phyloP scores from a whole-genome alignment of 2,329 filamentous ascomycete genomes.

The Pseudopithomyces maydicus region DNA sequence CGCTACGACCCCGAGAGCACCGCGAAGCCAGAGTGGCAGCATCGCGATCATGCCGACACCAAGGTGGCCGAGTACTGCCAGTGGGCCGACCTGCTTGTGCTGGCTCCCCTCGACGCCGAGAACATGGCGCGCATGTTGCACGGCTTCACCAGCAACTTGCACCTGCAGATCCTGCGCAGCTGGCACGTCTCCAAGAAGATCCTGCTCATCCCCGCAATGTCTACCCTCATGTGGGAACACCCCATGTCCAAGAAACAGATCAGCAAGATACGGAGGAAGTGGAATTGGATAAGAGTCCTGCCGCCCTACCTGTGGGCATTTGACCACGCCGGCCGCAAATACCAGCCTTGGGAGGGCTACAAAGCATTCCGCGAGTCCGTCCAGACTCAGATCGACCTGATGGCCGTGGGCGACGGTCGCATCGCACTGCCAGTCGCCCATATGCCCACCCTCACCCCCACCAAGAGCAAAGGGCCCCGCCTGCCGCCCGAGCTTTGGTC shows the following conservation, averaged over 20 bases:
- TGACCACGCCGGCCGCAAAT: slow-evolving; percentile 58
- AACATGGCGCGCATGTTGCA: slow-evolving; percentile 86
- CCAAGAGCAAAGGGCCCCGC: slow-evolving; percentile 44
- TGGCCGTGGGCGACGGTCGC: slow-evolving; percentile 75
- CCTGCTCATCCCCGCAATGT: slow-evolving; percentile 87
- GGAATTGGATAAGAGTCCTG: slow-evolving; percentile 85
- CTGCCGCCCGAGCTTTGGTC: slow-evolving; percentile 89
- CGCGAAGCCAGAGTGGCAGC: slow-evolving; percentile 27
- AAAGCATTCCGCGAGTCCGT: slow-evolving; percentile 75
- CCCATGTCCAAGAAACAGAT: slow-evolving; percentile 87
- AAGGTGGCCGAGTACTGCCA: slow-evolving; percentile 73
- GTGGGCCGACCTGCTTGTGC: slow-evolving; percentile 86
- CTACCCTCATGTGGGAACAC: slow-evolving; percentile 85
- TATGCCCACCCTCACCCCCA: slow-evolving; percentile 35
- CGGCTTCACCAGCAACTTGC: slow-evolving; percentile 78
- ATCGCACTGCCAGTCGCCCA: slow-evolving; percentile 43
- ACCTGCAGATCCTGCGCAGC: slow-evolving; percentile 79
- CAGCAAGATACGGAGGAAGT: slow-evolving; percentile 79
- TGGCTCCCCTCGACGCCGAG: slow-evolving; percentile 84
- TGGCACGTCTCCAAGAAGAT: slow-evolving; percentile 90
- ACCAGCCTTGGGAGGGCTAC: slow-evolving; percentile 62
- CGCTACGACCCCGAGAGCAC: slow-evolving; percentile 29
- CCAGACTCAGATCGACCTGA: slow-evolving; percentile 76
- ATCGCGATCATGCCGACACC: slow-evolving; percentile 47
- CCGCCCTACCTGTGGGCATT: slow-evolving; percentile 84